These are phyloP conservation scores for Basidioascus undulatus DNA, from an alignment of 768 basidiomycete genomes.

Conservation along the genomic window DNA sequence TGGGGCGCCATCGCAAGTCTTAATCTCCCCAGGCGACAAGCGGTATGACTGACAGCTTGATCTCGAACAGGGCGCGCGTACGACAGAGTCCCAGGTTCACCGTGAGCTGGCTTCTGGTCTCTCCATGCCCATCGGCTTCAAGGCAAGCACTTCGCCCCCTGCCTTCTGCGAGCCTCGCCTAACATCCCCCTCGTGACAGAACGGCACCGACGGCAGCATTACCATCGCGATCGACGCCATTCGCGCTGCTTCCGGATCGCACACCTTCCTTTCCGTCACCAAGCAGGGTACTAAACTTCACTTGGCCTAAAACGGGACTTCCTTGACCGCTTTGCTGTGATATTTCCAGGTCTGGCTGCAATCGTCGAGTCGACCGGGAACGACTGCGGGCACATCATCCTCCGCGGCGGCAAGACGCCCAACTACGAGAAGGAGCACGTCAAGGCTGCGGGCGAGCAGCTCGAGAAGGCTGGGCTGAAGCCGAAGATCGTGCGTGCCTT, in stretches of 20 bases:
- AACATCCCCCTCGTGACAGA: too few species aligned
- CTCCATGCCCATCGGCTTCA: constrained; percentile 96
- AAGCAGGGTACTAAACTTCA: constrained; percentile 42
- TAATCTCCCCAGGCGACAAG: too few species aligned
- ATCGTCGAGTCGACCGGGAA: constrained; percentile 86
- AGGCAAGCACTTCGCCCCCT: too few species aligned
- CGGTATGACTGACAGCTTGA: too few species aligned
- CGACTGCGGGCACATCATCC: constrained; percentile 76
- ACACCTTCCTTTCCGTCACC: constrained; percentile 90
- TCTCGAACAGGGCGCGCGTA: too few species aligned
- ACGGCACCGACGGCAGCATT: constrained; percentile 71
- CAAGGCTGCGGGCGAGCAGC: constrained; percentile 42
- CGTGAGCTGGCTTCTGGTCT: constrained; percentile 61
- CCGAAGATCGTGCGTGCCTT: constrained; percentile 65
- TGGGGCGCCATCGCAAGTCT: constrained; percentile 92
- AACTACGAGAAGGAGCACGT: constrained; percentile 68
- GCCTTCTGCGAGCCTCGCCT: too few species aligned
- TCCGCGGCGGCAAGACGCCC: constrained; percentile 69
- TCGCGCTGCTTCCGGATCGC: constrained; percentile 65
- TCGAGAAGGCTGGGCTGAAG: constrained; percentile 50
- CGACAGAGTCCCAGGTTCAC: constrained; percentile 77
- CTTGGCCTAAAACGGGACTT: not conserved
- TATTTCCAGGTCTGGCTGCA: constrained; percentile 16
- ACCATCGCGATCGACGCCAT: constrained; percentile 80
- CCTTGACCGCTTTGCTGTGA: not conserved